Evolutionary conservation across 495 filamentous ascomycete species (phyloP), one percentile per base, ranked within the genome.

Genomic region (Aspergillus carlsbadensis): DNA sequence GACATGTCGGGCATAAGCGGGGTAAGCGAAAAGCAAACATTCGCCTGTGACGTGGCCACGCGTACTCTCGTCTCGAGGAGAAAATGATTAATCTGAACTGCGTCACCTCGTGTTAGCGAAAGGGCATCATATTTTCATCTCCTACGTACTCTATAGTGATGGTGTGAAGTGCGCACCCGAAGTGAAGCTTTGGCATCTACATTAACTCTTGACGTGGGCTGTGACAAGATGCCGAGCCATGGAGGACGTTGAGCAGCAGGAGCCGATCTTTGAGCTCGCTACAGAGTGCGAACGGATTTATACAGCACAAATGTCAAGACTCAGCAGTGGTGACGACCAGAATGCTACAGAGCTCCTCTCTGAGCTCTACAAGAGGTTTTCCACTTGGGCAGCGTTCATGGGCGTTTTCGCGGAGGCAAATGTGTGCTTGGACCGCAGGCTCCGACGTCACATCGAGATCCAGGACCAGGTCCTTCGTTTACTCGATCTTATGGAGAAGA

Each of bases 201-300:
- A n/a, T n/a, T n/a, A n/a, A n/a, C n/a, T n/a, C n/a, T n/a, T n/a
- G n/a, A n/a, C n/a, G n/a, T n/a, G n/a, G n/a, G n/a, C n/a, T n/a
- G n/a, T n/a, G n/a, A n/a, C n/a, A n/a, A n/a, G n/a, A n/a, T n/a
- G n/a, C n/a, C n/a, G 45, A n/a, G 34, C 13, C 14, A 50, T 50
- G 46, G 46, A 50, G 13, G 46, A 13, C 29, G 8, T 36, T 8
- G 15, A 52, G 35, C 34, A 24, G 8, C 13, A 53, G 13, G 51
- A 53, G 22, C 51, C 51, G 13, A 53, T 53, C 15, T 53, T 43
- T n/a, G 39, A 43, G 4, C 51, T 53, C 8, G 51, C 51, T 0
- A n/a, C 14, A 15, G 51, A 53, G 39, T 54, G 52, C 18, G 40
- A 54, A 36, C 3, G 1, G 0, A 13, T 54, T 2, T 54, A 20